Evolutionary conservation across 495 filamentous ascomycete genomes (phyloP), one percentile per base, ranked within the genome.

Genomic region (Diplogelasinospora grovesii): DNA sequence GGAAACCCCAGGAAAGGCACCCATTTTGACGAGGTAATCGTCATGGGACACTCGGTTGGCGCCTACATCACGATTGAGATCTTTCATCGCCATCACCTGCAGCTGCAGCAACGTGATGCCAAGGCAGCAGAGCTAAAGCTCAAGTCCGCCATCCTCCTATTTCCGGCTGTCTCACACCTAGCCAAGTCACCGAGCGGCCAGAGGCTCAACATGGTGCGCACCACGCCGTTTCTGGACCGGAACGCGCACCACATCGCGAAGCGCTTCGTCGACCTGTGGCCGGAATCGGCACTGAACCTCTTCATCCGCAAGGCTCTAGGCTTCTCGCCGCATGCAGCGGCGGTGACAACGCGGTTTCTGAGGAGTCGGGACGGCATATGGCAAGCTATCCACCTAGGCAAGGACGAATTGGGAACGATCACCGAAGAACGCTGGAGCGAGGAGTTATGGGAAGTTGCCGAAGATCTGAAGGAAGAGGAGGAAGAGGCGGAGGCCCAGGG

Each of bases 31-130:
- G 73, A 74, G 26, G 73, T 94, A 2, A 73, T 94, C 16, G 66
- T 97, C 5, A 77, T 93, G 20, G 87, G 85, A 1, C 87, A 94
- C 56, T 90, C 86, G 0, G 84, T 94, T 2, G 87, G 87, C 16
- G 63, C 77, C 0, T 93, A 85, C 55, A 82, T 94, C 7, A 59
- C 76, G n/a, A 70, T 89, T 48, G 86, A 92, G 61, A 56, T 86
- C 6, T 67, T 86, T 20, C 63, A 78, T 24, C 66, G 74, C 6
- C 45, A 53, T 20, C 49, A 56, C 36, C 16, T 43, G 4, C 21
- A 11, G 13, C 54, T 67, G 34, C 28, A 55, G 5, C 46, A 24
- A 10, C 5, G 30, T 8, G 9, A 28, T 14, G 42, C 29, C 8
- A 29, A 50, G 8, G 22, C 23, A 1, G 5, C 6, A 16, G 31